phyloP scores from a whole-genome alignment of 345 rosid species.

The Gossypium rotundifolium region DNA sequence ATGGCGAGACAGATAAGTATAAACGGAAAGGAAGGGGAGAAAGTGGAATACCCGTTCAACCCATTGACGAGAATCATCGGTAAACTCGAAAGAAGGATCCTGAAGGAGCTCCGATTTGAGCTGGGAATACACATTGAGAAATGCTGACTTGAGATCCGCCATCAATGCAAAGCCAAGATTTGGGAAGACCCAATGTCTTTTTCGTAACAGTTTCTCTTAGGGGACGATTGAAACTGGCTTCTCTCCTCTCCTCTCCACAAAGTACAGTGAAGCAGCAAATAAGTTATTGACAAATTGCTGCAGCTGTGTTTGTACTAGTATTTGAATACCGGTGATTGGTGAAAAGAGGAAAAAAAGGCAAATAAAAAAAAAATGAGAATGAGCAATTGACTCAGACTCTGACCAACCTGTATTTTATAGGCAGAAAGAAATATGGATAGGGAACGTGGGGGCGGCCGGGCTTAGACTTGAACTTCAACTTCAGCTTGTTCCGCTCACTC shows the following conservation, averaged over 20 bases:
- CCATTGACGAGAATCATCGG: constrained; percentile 73
- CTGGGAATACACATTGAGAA: constrained; percentile 43
- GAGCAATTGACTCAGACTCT: background rate
- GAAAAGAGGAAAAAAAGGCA: background rate
- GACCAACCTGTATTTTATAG: background rate
- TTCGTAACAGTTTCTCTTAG: background rate
- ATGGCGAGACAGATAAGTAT: background rate
- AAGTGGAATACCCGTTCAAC: constrained; percentile 46
- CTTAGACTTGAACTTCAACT: background rate
- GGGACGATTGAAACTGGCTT: background rate
- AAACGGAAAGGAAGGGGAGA: background rate
- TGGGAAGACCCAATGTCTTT: background rate
- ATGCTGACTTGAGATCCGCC: constrained; percentile 75
- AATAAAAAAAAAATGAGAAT: background rate
- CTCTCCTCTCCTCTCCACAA: background rate
- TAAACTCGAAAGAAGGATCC: constrained; percentile 82
- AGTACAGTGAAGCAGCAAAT: background rate
- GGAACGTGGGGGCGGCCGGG: background rate
- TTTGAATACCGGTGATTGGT: background rate
- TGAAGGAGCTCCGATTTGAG: constrained; percentile 71
- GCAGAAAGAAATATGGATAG: background rate
- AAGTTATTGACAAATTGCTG: background rate
- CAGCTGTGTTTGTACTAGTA: background rate
- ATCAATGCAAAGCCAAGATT: constrained; percentile 21
- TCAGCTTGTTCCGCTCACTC: background rate